Base-by-base conservation (phyloP, 345 rosid species). In the Eucalyptus erythrocorys region DNA sequence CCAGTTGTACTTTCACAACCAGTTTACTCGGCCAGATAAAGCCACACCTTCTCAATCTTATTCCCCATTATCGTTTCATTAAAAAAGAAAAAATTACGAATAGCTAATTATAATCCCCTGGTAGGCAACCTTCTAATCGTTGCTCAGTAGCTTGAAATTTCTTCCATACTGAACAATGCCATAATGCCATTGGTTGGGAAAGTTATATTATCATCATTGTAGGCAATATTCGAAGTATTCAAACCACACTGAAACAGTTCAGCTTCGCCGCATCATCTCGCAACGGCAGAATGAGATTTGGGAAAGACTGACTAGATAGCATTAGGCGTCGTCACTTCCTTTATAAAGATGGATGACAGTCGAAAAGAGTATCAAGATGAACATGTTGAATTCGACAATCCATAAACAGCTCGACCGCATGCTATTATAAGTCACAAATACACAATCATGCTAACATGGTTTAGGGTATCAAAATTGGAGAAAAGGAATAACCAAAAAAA, bases 391-490 rank as follows among this genome's bases (percentile, higher is more conserved):
- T 76, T 76, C 82, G 47, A 76, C 27, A 76, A 37, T 26, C 84
- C 47, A 40, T 76, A 76, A 40, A 37, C 84, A 40, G 47, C 84
- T 40, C 27, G 84, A 76, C 84, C 30, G 15, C 47, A 76, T 76
- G 84, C 84, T 22, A 76, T 76, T 43, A 40, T 40, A 76, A 22
- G 84, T 76, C 84, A 76, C 84, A 76, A 71, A 40, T 76, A 76
- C 84, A 76, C 84, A 76, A 76, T 76, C 59, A 71, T 71, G 50
- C 45, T 16, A 42, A 66, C 42, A 42, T 40, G 85, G 22, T 86
- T 50, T 27, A 37, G 88, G 91, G 91, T 88, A 84, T 40, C 96
- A 95, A 97, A 97, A 96, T 91, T 95, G 93, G 89, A 66, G 71
- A 48, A 87, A 53, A 22, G 48, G 22, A 32, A 49, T 85, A 88